Evolutionary conservation across 371 early-diverging fungal genomes (phyloP), one percentile per base, ranked within the genome.

Genomic region (Dichotomocladium elegans): DNA sequence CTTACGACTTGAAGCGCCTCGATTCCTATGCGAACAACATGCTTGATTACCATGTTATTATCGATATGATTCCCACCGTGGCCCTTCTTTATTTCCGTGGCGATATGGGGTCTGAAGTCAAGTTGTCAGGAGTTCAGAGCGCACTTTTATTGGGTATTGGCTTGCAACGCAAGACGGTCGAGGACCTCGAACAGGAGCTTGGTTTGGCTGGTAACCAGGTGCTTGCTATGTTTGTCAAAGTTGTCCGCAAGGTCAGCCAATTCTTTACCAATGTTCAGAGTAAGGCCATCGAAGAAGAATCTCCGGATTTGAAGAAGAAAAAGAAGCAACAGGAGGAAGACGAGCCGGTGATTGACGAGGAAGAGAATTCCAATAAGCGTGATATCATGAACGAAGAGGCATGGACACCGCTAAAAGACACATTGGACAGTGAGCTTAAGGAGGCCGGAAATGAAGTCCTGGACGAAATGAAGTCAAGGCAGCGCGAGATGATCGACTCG

Each of bases 1-100:
- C 92, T 2, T 93, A 87, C 57, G 99, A 98, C 58, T 70, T 98
- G 53, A 96, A 95, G 71, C 92, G 99, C 40, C 81, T 98, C 25
- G 95, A 95, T 47, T 87, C 90, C 17, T 98, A 96, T 64, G 73
- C 94, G 12, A 91, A 93, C 76, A 93, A 96, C 63, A 74, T 95
- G 72, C 72, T 96, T 44, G 99, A 98, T 67, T 95, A 95, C 74
- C 98, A 98, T 70, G 95, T 97, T 7, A 89, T 98, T 44, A 47
- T 96, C 48, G 99, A 98, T 61, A 62, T 98, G 68, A 61, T 96
- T 37, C 98, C 97, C 22, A 72, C 77, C 3, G 73, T 98, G 27
- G 85, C 96, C 6, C 69, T 73, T 26, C 71, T 87, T 31, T 91
- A 91, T 72, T 96, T 95, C 66, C 78, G 76, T 47, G 76, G 78